These are phyloP conservation scores for Apophysomyces variabilis DNA, from an alignment of 371 early-diverging fungal species.

Conservation along the genomic window DNA sequence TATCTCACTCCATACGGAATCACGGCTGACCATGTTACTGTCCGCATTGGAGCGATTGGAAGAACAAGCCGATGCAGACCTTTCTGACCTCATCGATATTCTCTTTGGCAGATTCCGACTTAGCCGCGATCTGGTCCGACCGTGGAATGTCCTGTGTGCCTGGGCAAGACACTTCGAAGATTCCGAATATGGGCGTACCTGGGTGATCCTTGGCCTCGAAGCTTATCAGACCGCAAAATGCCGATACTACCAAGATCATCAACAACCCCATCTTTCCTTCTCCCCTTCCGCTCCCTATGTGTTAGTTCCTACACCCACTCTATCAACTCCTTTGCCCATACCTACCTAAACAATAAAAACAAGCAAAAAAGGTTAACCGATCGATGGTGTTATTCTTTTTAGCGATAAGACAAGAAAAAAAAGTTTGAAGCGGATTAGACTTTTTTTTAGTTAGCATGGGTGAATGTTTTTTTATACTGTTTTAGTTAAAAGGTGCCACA, in stretches of 20 bases:
- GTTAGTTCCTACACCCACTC: too few species aligned
- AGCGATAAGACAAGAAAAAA: too few species aligned
- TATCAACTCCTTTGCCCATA: too few species aligned
- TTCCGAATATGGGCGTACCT: background rate
- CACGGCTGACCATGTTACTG: background rate
- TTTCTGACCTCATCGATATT: background rate
- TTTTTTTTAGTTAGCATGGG: too few species aligned
- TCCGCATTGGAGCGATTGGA: background rate
- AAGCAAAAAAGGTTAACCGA: too few species aligned
- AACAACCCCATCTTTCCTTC: background rate
- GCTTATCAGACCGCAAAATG: constrained; percentile 1
- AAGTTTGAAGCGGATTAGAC: too few species aligned
- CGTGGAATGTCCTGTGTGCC: background rate
- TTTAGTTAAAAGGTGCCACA: too few species aligned
- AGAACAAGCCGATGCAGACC: background rate
- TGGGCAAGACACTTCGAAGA: background rate
- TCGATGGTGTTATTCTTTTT: background rate
- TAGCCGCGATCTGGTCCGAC: background rate
- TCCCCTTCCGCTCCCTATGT: background rate
- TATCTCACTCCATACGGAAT: background rate
- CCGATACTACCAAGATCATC: background rate
- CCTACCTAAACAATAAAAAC: too few species aligned
- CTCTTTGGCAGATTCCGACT: background rate
- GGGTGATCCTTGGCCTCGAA: background rate
- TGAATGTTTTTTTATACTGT: too few species aligned